These are phyloP conservation scores for Fusarium virguliforme DNA, from an alignment of 2,329 filamentous ascomycete species.

Conservation along the genomic window DNA sequence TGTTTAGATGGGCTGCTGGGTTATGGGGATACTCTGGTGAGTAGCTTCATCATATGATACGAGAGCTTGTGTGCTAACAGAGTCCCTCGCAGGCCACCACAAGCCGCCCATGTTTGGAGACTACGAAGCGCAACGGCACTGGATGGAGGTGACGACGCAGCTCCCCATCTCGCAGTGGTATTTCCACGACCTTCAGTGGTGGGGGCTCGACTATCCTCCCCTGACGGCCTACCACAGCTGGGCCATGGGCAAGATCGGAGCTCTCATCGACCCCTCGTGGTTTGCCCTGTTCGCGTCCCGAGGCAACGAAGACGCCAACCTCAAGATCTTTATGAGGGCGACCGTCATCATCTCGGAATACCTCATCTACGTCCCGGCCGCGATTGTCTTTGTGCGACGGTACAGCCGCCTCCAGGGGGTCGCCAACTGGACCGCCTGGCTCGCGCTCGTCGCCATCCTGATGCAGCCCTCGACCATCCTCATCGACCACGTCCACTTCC, in stretches of 20 bases:
- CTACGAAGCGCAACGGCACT: slow-evolving; percentile 97
- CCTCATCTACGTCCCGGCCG: slow-evolving; percentile 87
- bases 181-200: slow-evolving; percentile 96
- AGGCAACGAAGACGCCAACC: slow-evolving; percentile 80
- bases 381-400: slow-evolving; percentile 87
- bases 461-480: slow-evolving; percentile 94
- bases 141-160: slow-evolving; percentile 97
- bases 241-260: slow-evolving; percentile 90
- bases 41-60: slow-evolving; percentile 40
- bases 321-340: slow-evolving; percentile 97
- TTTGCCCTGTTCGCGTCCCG: slow-evolving; percentile 89
- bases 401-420: slow-evolving; percentile 84
- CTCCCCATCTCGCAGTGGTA: slow-evolving; percentile 97
- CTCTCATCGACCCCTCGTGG: slow-evolving; percentile 85
- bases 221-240: slow-evolving; percentile 99
- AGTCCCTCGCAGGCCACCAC: slow-evolving; percentile 72
- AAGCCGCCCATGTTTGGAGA: slow-evolving; percentile 94
- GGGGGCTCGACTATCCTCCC: slow-evolving; percentile 97
- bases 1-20: slow-evolving; percentile 93
- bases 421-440: slow-evolving; percentile 84
- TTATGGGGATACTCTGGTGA: slow-evolving; percentile 96
- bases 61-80: slow-evolving; percentile 37
- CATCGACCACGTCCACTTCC: slow-evolving; percentile 95
- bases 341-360: slow-evolving; percentile 94
- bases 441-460: slow-evolving; percentile 90